Percentiles rank a stretch among this genome's conserved stretches.
Evolutionary conservation across 2,329 filamentous ascomycete species (phyloP).

Genomic region (Akanthomyces dipterigenus): DNA sequence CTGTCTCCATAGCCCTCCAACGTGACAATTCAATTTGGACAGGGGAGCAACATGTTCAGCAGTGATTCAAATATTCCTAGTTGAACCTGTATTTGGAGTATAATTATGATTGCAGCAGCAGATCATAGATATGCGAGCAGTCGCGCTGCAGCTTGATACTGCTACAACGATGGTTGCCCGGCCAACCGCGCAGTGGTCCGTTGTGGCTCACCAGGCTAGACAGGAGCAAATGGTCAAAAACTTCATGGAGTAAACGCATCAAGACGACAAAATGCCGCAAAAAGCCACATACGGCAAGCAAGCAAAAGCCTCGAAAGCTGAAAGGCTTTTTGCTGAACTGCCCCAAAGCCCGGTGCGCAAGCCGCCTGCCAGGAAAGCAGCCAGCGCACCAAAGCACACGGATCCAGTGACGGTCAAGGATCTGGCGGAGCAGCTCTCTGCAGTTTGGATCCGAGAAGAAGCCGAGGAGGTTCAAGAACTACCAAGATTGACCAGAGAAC

Average conservation of each 20-base stretch:
- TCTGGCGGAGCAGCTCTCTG: conserved; percentile 29
- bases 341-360: conserved; percentile 42
- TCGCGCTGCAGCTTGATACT: not conserved
- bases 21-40: too few species aligned
- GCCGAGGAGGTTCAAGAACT: not conserved
- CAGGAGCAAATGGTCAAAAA: not conserved
- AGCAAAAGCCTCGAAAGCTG: conserved; percentile 38
- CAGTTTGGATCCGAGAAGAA: conserved; percentile 17
- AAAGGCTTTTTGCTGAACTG: conserved; percentile 45
- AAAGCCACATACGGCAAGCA: conserved; percentile 45
- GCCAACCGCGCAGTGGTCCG: conserved; percentile 15
- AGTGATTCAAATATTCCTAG: too few species aligned
- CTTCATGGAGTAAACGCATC: not conserved
- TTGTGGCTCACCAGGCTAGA: conserved; percentile 1
- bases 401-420: conserved; percentile 22
- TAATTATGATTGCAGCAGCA: not conserved
- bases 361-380: conserved; percentile 15
- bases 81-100: too few species aligned
- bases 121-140: too few species aligned
- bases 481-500: not conserved
- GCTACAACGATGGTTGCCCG: conserved; percentile 16
- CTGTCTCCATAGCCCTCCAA: not conserved
- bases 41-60: too few species aligned
- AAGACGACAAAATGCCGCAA: conserved; percentile 35
- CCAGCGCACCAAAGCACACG: not conserved